These are phyloP conservation scores for Metschnikowia cubensis DNA, from an alignment of 805 yeast genomes.

Conservation along the genomic window DNA sequence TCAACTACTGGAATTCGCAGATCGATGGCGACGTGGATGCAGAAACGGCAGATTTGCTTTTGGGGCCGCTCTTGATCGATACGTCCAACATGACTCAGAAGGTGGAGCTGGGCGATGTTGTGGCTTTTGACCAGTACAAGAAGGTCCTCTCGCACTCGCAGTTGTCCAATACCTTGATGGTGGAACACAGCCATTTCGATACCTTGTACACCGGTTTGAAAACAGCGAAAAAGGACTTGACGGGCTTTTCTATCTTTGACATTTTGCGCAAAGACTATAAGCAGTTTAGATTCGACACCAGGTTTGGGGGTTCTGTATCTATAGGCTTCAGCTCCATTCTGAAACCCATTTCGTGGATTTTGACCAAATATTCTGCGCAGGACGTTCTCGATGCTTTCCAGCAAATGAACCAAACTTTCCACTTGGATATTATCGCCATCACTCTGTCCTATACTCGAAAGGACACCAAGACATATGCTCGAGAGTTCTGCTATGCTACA, in stretches of 20 bases:
- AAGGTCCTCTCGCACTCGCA: constrained; percentile 12
- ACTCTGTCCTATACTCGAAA: constrained; percentile 39
- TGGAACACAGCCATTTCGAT: not conserved
- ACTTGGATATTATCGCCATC: constrained; percentile 31
- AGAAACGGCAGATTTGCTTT: constrained; percentile 44
- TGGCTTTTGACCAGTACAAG: constrained; percentile 40
- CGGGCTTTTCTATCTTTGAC: constrained; percentile 56
- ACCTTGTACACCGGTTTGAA: constrained; percentile 26
- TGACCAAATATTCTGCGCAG: constrained; percentile 20
- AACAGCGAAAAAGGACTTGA: constrained; percentile 59
- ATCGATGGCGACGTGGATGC: constrained; percentile 13
- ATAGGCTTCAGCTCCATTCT: constrained; percentile 80
- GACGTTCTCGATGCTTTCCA: constrained; percentile 25
- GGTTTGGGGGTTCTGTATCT: constrained; percentile 19
- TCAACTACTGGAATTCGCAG: constrained; percentile 51
- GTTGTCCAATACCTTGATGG: constrained; percentile 12
- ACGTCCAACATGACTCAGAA: constrained; percentile 64
- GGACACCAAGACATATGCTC: constrained; percentile 27
- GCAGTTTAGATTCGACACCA: constrained; percentile 45
- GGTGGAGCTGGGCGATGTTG: constrained; percentile 57
- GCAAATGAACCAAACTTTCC: constrained; percentile 17
- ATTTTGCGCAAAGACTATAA: constrained; percentile 83
- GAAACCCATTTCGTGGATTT: constrained; percentile 55
- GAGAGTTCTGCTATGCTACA: constrained; percentile 33
- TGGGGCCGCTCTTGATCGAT: constrained; percentile 73